Conservation (phyloP, 805 yeast genomes). For the Debaryomyces castellii region DNA sequence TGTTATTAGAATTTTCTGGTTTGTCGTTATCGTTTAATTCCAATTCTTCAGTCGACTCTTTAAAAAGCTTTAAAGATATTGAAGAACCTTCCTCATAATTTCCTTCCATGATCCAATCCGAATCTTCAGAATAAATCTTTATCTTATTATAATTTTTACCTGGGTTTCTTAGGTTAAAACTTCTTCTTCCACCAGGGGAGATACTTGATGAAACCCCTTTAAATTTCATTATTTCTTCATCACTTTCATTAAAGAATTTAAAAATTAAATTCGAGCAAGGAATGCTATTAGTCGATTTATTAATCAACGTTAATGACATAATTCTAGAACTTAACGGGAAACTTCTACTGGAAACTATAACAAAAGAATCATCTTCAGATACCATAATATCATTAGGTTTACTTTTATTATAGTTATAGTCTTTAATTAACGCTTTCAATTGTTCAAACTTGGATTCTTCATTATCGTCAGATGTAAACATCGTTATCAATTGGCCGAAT, state of each 20-base stretch:
- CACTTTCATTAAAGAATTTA: conserved; percentile 19
- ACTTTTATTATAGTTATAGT: no score
- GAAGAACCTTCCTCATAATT: background rate
- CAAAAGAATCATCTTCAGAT: conserved; percentile 7
- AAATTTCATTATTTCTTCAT: conserved; percentile 16
- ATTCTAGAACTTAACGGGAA: conserved; percentile 14
- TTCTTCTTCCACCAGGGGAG: conserved; percentile 24
- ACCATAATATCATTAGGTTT: no score
- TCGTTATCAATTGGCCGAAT: conserved; percentile 19
- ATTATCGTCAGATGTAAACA: conserved; percentile 6
- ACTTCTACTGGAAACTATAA: conserved; percentile 16
- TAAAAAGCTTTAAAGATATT: background rate
- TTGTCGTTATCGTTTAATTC: background rate
- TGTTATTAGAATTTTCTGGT: background rate
- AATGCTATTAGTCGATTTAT: conserved; percentile 19
- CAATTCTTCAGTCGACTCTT: background rate
- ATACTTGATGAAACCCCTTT: conserved; percentile 11
- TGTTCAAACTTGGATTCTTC: background rate
- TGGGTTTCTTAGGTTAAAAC: conserved; percentile 24
- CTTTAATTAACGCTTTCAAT: background rate
- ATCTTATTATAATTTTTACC: conserved; percentile 12
- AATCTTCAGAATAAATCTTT: conserved; percentile 16
- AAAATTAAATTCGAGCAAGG: conserved; percentile 29
- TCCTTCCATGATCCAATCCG: conserved; percentile 15
- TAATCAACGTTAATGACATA: conserved; percentile 23